These are phyloP conservation scores for Harringtonia aguacate DNA, from an alignment of 2,329 filamentous ascomycete genomes.

Conservation along the genomic window DNA sequence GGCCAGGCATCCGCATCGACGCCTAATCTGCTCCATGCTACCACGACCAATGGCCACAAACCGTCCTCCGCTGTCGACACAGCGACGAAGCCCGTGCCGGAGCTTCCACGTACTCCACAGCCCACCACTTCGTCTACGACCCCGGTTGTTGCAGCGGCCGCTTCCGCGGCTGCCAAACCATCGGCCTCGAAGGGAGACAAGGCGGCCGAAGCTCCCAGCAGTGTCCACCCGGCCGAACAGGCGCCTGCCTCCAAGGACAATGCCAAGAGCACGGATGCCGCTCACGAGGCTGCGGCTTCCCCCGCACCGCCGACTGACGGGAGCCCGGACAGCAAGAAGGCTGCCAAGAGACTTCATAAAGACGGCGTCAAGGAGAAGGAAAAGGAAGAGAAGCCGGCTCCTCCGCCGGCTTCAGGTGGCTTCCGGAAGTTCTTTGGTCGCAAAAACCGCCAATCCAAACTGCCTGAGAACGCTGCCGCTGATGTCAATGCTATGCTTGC, in stretches of 20 bases:
- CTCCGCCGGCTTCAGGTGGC: conserved; percentile 23
- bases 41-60: neutral
- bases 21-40: conserved; percentile 1
- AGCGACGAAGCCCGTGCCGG: conserved; percentile 5
- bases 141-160: too few relatives aligned
- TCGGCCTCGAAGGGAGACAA: conserved; percentile 8
- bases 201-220: neutral
- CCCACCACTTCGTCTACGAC: neutral
- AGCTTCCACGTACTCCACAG: neutral
- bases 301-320: conserved; percentile 22
- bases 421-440: conserved; percentile 57
- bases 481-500: conserved; percentile 42
- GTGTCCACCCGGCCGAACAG: neutral
- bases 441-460: conserved; percentile 49
- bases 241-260: conserved; percentile 17
- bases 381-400: conserved; percentile 14
- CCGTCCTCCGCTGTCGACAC: neutral
- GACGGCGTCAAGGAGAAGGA: conserved; percentile 28
- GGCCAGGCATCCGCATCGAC: conserved; percentile 26
- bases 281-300: conserved; percentile 26
- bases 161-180: too few relatives aligned
- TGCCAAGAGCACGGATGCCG: conserved; percentile 21
- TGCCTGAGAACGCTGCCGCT: conserved; percentile 40
- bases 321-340: conserved; percentile 37
- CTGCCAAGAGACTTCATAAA: conserved; percentile 45